Percentiles rank a stretch among this genome's conserved stretches.
Evolutionary conservation across 2,329 filamentous ascomycete genomes (phyloP).

Genomic region (Sordariomycetes sp.): DNA sequence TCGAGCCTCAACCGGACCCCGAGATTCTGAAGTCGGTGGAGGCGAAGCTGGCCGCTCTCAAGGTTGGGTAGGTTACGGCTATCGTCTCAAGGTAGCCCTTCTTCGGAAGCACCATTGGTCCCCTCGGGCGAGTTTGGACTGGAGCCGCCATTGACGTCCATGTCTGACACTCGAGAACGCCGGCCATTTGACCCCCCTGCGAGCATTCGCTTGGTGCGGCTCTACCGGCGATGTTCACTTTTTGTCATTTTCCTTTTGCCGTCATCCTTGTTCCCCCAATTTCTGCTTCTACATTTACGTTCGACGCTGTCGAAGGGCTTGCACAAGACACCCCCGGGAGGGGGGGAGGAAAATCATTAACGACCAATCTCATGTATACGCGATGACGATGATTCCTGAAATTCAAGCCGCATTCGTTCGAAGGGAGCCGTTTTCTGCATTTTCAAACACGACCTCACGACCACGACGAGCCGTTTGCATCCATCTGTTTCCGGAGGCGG

Average conservation of each 20-base stretch:
- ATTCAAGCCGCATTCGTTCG: constrained; percentile 1
- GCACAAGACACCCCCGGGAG: not conserved
- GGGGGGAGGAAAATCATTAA: not conserved
- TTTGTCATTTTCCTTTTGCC: not conserved
- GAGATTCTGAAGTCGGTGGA: constrained; percentile 44
- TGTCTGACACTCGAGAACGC: not conserved
- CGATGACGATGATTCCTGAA: constrained; percentile 1
- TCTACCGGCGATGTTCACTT: not conserved
- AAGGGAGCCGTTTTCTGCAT: not conserved
- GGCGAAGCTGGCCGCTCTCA: constrained; percentile 34
- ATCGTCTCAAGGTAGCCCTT: no score
- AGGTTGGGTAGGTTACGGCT: constrained; percentile 11
- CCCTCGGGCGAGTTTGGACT: not conserved
- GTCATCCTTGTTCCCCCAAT: not conserved
- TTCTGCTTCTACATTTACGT: not conserved
- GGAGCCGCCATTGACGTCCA: not conserved
- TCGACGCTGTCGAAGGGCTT: not conserved
- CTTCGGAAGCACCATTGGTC: not conserved
- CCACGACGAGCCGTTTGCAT: not conserved
- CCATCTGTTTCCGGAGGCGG: not conserved
- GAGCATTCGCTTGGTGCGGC: not conserved
- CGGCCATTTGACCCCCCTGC: not conserved
- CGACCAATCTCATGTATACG: constrained; percentile 8
- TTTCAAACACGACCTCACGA: not conserved
- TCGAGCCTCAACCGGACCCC: constrained; percentile 48